Evolutionary conservation across 768 basidiomycete species (phyloP).

Genomic region (Clavulina sp.): DNA sequence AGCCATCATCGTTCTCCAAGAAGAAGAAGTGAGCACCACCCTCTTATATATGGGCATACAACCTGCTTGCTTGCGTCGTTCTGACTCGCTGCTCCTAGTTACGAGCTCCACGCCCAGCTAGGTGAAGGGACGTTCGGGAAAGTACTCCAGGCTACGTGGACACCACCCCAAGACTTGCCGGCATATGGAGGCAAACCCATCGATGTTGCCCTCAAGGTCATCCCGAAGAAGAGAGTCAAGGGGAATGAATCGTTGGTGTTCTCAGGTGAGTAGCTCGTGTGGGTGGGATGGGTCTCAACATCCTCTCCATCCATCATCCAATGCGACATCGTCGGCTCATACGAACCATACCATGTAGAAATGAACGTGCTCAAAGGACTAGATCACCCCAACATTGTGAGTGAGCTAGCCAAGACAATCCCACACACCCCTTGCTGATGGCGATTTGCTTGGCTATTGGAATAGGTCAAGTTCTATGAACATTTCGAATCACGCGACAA

Average conservation of each 20-base stretch:
- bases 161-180: slow-evolving; percentile 15
- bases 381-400: slow-evolving; percentile 80
- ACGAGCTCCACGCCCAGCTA: slow-evolving; percentile 52
- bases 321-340: background rate
- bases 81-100: slow-evolving; percentile 18
- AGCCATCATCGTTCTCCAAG: slow-evolving; percentile 73
- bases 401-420: slow-evolving; percentile 16
- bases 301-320: background rate
- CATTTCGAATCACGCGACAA: slow-evolving; percentile 91
- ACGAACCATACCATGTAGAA: slow-evolving; percentile 27
- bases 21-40: slow-evolving; percentile 43
- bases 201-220: slow-evolving; percentile 68
- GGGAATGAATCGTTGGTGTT: slow-evolving; percentile 78
- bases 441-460: too few species aligned
- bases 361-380: slow-evolving; percentile 84
- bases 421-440: too few species aligned
- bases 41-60: slow-evolving; percentile 13
- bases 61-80: background rate
- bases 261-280: slow-evolving; percentile 19
- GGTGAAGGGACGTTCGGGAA: slow-evolving; percentile 84
- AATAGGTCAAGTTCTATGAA: slow-evolving; percentile 85
- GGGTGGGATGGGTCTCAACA: too few species aligned
- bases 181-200: background rate
- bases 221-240: slow-evolving; percentile 90
- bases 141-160: slow-evolving; percentile 49